These are phyloP conservation scores for Saturnispora besseyi DNA, from an alignment of 805 yeast genomes.

Conservation along the genomic window DNA sequence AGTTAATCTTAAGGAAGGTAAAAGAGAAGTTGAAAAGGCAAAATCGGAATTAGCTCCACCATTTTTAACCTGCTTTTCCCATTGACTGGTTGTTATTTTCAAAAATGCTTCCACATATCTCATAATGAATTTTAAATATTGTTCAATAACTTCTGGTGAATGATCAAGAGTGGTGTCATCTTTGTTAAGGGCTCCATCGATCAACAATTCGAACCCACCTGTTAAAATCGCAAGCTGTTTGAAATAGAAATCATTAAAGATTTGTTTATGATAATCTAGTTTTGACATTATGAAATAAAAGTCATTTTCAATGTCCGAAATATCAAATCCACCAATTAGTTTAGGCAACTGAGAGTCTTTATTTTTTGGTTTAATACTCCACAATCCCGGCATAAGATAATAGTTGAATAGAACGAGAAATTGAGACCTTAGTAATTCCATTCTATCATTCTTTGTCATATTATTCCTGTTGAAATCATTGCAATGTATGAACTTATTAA, in stretches of 20 bases:
- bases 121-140: constrained; percentile 34
- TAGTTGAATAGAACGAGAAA: constrained; percentile 28
- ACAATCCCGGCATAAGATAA: constrained; percentile 34
- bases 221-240: constrained; percentile 31
- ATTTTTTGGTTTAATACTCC: constrained; percentile 23
- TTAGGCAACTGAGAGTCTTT: not conserved
- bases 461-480: constrained; percentile 19
- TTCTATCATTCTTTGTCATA: constrained; percentile 28
- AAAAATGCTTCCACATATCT: constrained; percentile 31
- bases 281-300: constrained; percentile 22
- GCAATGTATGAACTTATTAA: constrained; percentile 22
- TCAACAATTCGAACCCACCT: constrained; percentile 30
- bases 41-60: constrained; percentile 1
- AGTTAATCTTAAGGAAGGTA: constrained; percentile 39
- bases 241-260: constrained; percentile 27
- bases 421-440: constrained; percentile 25
- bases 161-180: constrained; percentile 21
- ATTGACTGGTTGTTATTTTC: constrained; percentile 1
- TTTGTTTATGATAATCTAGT: constrained; percentile 27
- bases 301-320: constrained; percentile 26
- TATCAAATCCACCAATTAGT: constrained; percentile 16
- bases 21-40: constrained; percentile 20
- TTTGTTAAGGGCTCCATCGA: constrained; percentile 18
- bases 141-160: constrained; percentile 19
- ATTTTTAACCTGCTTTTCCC: not conserved